Evolutionary conservation across 768 basidiomycete genomes (phyloP).

Genomic region (Lactarius quietus): DNA sequence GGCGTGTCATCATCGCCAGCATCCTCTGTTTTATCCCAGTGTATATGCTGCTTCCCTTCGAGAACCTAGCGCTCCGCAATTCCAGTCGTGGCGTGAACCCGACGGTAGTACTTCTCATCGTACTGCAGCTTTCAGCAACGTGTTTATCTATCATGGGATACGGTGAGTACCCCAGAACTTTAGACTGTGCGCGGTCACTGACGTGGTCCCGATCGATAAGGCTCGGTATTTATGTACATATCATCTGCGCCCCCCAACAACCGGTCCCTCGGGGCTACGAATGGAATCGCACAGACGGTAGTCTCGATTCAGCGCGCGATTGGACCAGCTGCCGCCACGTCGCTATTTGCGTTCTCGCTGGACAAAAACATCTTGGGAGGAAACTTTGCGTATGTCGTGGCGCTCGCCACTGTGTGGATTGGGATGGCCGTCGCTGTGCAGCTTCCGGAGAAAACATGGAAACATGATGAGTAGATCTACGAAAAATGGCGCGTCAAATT

Average conservation of each 20-base stretch:
- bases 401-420: background rate
- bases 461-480: background rate
- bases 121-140: constrained; percentile 12
- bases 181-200: background rate
- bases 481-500: background rate
- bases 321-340: too few species aligned
- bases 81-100: background rate
- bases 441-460: constrained; percentile 13
- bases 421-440: constrained; percentile 1
- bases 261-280: constrained; percentile 63
- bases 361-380: constrained; percentile 48
- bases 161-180: background rate
- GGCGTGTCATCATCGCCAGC: constrained; percentile 32
- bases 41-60: constrained; percentile 32
- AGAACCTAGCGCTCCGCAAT: constrained; percentile 8
- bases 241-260: constrained; percentile 60
- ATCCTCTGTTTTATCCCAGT: constrained; percentile 28
- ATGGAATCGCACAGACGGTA: too few species aligned
- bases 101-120: background rate
- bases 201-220: constrained; percentile 35
- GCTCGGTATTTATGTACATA: constrained; percentile 70
- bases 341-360: too few species aligned
- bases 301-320: too few species aligned
- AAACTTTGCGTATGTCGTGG: constrained; percentile 12
- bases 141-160: constrained; percentile 14